Evolutionary conservation across 2,329 filamentous ascomycete genomes (phyloP), one percentile per base, ranked within the genome.

Genomic region (Hypoxylon sp.): DNA sequence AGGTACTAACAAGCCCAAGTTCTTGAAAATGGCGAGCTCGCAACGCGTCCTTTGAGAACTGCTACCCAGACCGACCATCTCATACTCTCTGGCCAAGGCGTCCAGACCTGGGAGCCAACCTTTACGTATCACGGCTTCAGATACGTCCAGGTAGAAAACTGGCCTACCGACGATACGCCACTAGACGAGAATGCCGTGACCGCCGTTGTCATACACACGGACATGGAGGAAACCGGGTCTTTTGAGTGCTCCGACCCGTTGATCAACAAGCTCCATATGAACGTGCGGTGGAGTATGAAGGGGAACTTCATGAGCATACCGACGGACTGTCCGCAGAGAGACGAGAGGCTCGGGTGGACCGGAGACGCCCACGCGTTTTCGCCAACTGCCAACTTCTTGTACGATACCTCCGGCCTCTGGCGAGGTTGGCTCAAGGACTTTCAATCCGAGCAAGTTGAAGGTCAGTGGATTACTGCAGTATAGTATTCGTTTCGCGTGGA

Each of bases 251-350:
- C 83, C 0, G 69, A 87, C 43, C 42, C 64, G 0, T 69, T 79
- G 3, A 60, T 87, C 21, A 87, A 85, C 62, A 72, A 79, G 41
- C 76, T 88, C 3, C 79, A 86, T 60, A 50, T 75, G 1, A 87
- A 87, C 50, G 76, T 82, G 0, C 66, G 73, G 24, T 86, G 84
- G 84, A 78, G 78, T 4, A 84, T 85, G 79, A 77, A 78, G 23
- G 83, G 83, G 0, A 87, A 87, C 62, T 86, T 87, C 62, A 62
- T 86, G 2, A 78, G 77, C 0, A 70, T 86, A 0, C 83, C 83
- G 0, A 86, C 83, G 0, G 84, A 87, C 23, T 71, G 69, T 29
- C 66, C 69, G 1, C 79, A 81, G 58, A 71, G 80, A 17, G 80
- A 83, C 47, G 80, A 83, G 64, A 72, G 80, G 1, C 64, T 82